Base-by-base conservation (phyloP, 192 early-diverging fungal genomes). In the Entomortierella parvispora region DNA sequence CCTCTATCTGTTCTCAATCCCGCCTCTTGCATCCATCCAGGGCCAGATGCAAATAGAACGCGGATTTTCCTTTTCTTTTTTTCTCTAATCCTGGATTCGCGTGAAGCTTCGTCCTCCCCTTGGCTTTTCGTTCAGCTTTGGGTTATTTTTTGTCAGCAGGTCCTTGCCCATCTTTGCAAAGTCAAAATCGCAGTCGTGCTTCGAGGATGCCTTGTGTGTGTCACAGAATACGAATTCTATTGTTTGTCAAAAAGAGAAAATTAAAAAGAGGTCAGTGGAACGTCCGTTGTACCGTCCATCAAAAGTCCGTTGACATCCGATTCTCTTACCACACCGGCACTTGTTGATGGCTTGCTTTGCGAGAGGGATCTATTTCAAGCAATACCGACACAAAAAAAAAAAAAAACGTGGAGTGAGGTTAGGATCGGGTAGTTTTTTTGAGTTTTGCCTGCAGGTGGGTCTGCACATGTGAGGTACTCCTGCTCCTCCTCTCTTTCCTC, bases 161-260 rank as follows among this genome's bases (percentile, higher is more conserved):
- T 88, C 87, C 80, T 89, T 87, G 72, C 89, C 92, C 76, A 86
- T 79, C 40, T 86, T 82, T 66, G 87, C 88, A 84, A 88, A 89
- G 82, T 94, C 91, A 84, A 94, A 90, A 71, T 91, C 89, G 79
- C 92, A 94, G 58, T 91, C 84, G 69, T 94, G 92, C 58, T 88
- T 85, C 66, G 90, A 83, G 9, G 89, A 86, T 45, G 83, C 86
- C 68, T 88, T 89, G 80, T 94, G 92, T 20, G 84, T 70, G 51
- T 92, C 91, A 71, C 92, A 94, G 66, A 89, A 94, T 23, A 92
- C 84, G 58, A 89, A 90, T 57, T 88, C 85, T 83, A 77, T 5
- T 20, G 7, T 32, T 40, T 26, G 33, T 37, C 20, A 46, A 45
- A 44, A 44, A 43, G 45, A 20, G 22, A 29, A 20, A 33, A 40